Percentiles rank a stretch among this genome's conserved stretches.
Conservation (phyloP, 2,329 filamentous ascomycete genomes). For the Ascochyta rabiei region DNA sequence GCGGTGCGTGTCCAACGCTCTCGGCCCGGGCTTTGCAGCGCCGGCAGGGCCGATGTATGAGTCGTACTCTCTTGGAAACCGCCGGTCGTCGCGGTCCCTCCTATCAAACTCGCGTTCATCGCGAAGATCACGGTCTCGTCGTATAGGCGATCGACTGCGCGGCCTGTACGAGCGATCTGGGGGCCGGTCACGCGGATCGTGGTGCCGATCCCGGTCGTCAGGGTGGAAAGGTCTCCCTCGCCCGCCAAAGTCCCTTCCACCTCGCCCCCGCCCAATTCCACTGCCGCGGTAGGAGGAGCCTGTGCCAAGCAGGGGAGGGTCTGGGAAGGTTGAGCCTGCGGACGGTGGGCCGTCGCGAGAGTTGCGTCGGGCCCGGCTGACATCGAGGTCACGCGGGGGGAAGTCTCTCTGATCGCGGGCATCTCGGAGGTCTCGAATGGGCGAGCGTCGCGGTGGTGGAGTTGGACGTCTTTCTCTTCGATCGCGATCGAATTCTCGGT, state of each 20-base stretch:
- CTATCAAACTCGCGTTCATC: conserved; percentile 50
- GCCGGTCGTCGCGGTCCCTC: conserved; percentile 50
- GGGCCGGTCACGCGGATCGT: conserved; percentile 49
- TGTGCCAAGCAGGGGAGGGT: conserved; percentile 63
- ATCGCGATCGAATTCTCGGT: conserved; percentile 60
- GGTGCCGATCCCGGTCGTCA: conserved; percentile 57
- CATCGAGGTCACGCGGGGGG: conserved; percentile 67
- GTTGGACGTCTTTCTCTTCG: conserved; percentile 67
- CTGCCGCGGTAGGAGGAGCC: conserved; percentile 60
- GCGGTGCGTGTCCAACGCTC: conserved; percentile 41
- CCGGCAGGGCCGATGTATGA: conserved; percentile 47
- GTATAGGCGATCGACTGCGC: conserved; percentile 65
- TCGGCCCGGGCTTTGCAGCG: conserved; percentile 36
- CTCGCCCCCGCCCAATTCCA: conserved; percentile 58
- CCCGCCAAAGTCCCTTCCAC: conserved; percentile 51
- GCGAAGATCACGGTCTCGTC: conserved; percentile 57
- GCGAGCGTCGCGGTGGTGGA: conserved; percentile 65
- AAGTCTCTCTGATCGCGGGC: conserved; percentile 67
- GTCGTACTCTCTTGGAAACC: conserved; percentile 55
- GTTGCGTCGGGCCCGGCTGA: conserved; percentile 69
- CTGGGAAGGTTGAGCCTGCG: conserved; percentile 72
- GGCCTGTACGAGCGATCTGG: conserved; percentile 60
- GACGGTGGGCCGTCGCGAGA: conserved; percentile 77
- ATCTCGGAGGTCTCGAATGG: conserved; percentile 63
- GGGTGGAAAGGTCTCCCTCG: conserved; percentile 55